Evolutionary conservation across 1,284 basidiomycete species (phyloP), one percentile per base, ranked within the genome.

Genomic region (Spongispora temasekensis): DNA sequence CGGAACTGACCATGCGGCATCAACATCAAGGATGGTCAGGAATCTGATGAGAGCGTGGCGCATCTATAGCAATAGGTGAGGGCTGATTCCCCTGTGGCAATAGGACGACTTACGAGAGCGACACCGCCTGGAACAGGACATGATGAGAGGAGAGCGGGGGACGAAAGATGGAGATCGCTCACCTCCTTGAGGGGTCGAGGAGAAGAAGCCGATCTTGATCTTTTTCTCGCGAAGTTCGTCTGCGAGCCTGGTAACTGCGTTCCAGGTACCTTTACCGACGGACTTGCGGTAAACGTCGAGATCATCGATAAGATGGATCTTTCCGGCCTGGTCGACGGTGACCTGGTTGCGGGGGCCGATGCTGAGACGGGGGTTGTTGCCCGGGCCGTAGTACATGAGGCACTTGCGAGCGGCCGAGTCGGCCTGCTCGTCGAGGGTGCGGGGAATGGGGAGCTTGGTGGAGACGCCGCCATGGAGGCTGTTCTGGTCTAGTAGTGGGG

Each of bases 101-200:
- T n/a, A 53, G 62, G 30, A 25, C 9, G 31, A 75, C 88, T 74
- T 73, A 92, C 90, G 56, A 95, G 83, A 46, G 93, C 93, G 63
- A 95, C 93, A 74, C 93, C 93, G 73, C 93, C 92, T 87, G 17
- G 34, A 53, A 27, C 52, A 53, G 9, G 27, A 12, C 32, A 53
- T 53, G 46, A 50, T 28, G 17, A 50, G 4, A 19, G 46, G 46
- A 50, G 37, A 40, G 10, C 5, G 50, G 50, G 30, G 17, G 17
- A 31, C 7, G 3, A 13, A 15, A 12, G 5, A 19, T 30, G 10
- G 28, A 31, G 55, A 67, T 64, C 50, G 68, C 78, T 71, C 74
- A 87, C 88, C 88, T 81, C 93, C 93, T 78, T 95, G 93, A 8
- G 93, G 93, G 8, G 93, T 95, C 15, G 92, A 94, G 31, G 90